These are phyloP conservation scores for Leccinum aurantiacum DNA, from an alignment of 768 basidiomycete genomes.

Conservation along the genomic window DNA sequence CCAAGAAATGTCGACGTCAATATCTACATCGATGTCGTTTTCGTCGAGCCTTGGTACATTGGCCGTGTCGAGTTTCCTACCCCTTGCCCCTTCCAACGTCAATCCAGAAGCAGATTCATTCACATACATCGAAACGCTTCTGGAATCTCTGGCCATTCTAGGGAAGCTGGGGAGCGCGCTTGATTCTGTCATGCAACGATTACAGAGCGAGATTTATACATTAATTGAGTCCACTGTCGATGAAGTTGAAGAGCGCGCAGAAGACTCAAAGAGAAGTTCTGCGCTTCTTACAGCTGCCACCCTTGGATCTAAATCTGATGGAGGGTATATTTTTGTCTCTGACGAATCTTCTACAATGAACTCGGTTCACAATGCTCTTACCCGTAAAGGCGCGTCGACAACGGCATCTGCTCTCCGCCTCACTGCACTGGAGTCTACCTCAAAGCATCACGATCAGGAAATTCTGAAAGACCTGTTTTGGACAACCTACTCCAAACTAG, in stretches of 20 bases:
- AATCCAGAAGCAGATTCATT: conserved; percentile 96
- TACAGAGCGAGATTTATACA: conserved; percentile 79
- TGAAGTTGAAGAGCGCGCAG: conserved; percentile 89
- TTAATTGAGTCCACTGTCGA: conserved; percentile 85
- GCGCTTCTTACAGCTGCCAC: conserved; percentile 35
- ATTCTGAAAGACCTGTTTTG: conserved; percentile 91
- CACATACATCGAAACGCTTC: conserved; percentile 84
- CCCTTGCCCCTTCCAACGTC: conserved; percentile 25
- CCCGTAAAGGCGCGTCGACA: conserved; percentile 28
- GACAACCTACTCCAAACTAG: conserved; percentile 94
- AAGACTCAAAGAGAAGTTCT: conserved; percentile 63
- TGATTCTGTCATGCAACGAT: conserved; percentile 79
- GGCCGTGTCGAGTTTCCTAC: conserved; percentile 19
- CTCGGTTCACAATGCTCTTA: conserved; percentile 28
- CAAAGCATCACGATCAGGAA: conserved; percentile 77
- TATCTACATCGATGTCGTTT: conserved; percentile 24
- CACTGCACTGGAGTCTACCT: conserved; percentile 69
- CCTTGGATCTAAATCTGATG: conserved; percentile 46
- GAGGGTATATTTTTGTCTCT: conserved; percentile 50
- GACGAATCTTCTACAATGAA: conserved; percentile 18
- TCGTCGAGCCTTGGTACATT: conserved; percentile 25
- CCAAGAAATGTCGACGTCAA: conserved; percentile 23
- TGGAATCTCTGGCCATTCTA: conserved; percentile 90
- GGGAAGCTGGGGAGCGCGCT: conserved; percentile 84
- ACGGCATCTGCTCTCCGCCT: conserved; percentile 61